Evolutionary conservation across 768 basidiomycete genomes (phyloP).

Genomic region (Russula griseocarnosa): DNA sequence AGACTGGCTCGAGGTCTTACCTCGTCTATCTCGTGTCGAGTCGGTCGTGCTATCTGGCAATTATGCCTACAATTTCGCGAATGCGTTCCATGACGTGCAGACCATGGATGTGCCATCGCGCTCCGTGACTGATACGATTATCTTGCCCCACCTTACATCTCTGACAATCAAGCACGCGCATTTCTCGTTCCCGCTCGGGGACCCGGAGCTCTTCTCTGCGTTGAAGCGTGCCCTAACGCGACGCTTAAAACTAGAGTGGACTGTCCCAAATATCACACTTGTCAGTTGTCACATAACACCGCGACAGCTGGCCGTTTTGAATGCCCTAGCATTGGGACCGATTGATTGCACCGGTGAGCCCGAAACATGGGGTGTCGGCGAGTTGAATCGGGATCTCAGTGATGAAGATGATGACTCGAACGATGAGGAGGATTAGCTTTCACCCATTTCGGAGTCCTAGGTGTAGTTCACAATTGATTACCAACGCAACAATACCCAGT

Average conservation of each 20-base stretch:
- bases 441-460: background rate
- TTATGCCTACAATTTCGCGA: slow-evolving; percentile 11
- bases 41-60: slow-evolving; percentile 5
- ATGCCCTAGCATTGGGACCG: background rate
- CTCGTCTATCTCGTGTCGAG: slow-evolving; percentile 11
- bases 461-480: background rate
- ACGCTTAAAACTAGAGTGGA: slow-evolving; percentile 4
- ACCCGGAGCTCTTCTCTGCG: slow-evolving; percentile 18
- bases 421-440: slow-evolving; percentile 7
- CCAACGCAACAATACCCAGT: background rate
- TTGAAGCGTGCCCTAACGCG: slow-evolving; percentile 9
- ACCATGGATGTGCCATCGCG: background rate
- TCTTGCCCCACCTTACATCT: slow-evolving; percentile 6
- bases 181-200: slow-evolving; percentile 23
- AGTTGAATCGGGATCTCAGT: background rate
- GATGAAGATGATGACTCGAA: slow-evolving; percentile 5
- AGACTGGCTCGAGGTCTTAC: slow-evolving; percentile 18
- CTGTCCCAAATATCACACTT: background rate
- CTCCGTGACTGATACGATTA: background rate
- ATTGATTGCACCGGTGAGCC: slow-evolving; percentile 14
- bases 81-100: slow-evolving; percentile 9
- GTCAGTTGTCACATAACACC: slow-evolving; percentile 16
- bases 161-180: slow-evolving; percentile 16
- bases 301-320: slow-evolving; percentile 14
- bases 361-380: slow-evolving; percentile 20